Conservation (phyloP, 2,329 filamentous ascomycete genomes). For the Akanthomyces muscarius region DNA sequence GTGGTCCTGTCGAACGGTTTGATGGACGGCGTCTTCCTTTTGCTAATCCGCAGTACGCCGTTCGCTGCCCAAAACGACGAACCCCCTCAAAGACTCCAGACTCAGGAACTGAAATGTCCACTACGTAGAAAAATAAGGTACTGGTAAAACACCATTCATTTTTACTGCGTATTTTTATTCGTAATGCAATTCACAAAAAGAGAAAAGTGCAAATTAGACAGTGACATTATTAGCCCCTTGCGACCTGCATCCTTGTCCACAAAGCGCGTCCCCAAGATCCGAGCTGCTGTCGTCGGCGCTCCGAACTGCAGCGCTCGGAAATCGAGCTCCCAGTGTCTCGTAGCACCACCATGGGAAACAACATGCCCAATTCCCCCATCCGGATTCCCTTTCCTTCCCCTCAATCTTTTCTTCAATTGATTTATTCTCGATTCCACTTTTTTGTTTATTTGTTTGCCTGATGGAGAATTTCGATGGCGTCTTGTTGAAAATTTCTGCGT, state of each 20-base stretch:
- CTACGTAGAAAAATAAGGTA: too few species aligned
- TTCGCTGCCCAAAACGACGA: too few species aligned
- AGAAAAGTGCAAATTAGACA: not conserved
- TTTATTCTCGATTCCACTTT: not conserved
- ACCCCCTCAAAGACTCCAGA: too few species aligned
- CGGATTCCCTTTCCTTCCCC: not conserved
- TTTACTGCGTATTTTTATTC: too few species aligned
- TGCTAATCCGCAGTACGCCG: too few species aligned
- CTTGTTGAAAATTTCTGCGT: not conserved
- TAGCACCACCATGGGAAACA: not conserved
- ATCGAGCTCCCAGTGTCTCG: not conserved
- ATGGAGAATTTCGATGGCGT: not conserved
- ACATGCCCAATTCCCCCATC: slow-evolving; percentile 1
- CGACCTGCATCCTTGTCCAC: not conserved
- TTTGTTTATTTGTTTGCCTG: not conserved
- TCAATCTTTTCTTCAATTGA: not conserved
- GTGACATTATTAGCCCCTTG: not conserved
- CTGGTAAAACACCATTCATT: too few species aligned
- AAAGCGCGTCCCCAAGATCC: not conserved
- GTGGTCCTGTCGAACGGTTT: too few species aligned
- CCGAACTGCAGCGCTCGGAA: slow-evolving; percentile 3
- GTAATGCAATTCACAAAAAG: not conserved
- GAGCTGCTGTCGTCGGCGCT: not conserved
- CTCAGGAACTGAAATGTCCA: too few species aligned
- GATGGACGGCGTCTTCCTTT: too few species aligned